Evolutionary conservation across 331 rosid species (phyloP), one percentile per base, ranked within the genome.

Genomic region (Saraca asoca): DNA sequence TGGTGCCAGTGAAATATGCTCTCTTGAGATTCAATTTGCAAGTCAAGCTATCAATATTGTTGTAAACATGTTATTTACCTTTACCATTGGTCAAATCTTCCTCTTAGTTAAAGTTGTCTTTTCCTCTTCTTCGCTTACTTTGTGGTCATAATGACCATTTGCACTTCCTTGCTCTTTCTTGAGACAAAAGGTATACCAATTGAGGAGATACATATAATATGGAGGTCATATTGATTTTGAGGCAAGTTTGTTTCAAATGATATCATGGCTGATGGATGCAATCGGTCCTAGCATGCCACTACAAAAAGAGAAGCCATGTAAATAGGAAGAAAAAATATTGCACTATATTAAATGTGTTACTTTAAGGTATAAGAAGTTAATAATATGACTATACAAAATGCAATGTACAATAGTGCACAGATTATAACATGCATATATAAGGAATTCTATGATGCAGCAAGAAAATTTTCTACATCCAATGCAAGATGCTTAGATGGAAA

Each of bases 151-250:
- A 59, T 70, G 75, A 59, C 60, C 19, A 58, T 69, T 16, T 69
- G 57, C 41, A 18, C 58, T 18, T 64, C 50, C 39, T 11, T 58
- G 5, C 12, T 69, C 15, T 10, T 58, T 0, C 74, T 58, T 0
- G 74, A 69, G 66, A 69, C 66, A 0, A 69, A 46, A 58, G 16
- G 7, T 0, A 39, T 58, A 4, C 74, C 74, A 2, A 69, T 69
- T 45, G 66, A 69, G 44, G 66, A 69, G 45, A 69, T 69, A 58
- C 57, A 58, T n/a, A 34, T 0, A 9, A 49, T 69, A 8, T 69
- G 51, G 74, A 56, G 19, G n/a, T 57, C 74, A 12, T 65, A 68
- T 4, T 68, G 65, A 65, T 56, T 68, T 0, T 68, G 73, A 65
- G 1, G 9, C 24, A 45, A 45, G 39, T 57, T 16, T 11, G 31